Percentiles rank a stretch among this genome's conserved stretches.
These are phyloP conservation scores for Saprolegnia diclina DNA, from an alignment of 352 stramenopile genomes.

Conservation along the genomic window DNA sequence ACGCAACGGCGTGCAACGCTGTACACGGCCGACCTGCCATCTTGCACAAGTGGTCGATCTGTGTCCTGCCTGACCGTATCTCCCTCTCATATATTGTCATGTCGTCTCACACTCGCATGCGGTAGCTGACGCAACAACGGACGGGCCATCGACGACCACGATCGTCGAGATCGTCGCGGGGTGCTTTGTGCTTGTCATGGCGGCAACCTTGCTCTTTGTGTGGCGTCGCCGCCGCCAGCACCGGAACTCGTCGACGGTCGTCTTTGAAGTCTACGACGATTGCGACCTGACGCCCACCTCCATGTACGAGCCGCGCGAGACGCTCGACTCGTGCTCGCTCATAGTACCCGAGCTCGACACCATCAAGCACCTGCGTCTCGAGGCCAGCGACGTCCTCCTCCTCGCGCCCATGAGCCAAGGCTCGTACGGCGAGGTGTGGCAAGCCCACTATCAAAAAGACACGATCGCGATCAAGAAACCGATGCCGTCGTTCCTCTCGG, in stretches of 20 bases:
- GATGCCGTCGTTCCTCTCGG: constrained; percentile 26
- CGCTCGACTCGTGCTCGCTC: constrained; percentile 6
- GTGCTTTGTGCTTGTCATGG: not conserved
- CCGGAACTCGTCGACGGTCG: not conserved
- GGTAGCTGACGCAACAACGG: not conserved
- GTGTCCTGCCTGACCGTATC: not conserved
- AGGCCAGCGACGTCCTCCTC: constrained; percentile 25
- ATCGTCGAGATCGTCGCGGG: not conserved
- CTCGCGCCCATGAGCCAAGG: constrained; percentile 29
- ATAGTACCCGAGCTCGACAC: not conserved
- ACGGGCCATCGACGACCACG: not conserved
- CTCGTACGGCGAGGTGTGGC: constrained; percentile 33
- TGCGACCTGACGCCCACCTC: constrained; percentile 1
- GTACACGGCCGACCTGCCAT: not conserved
- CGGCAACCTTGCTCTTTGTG: not conserved
- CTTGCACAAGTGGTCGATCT: not conserved
- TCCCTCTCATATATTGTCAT: not conserved
- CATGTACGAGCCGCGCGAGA: constrained; percentile 3
- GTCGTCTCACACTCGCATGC: not conserved
- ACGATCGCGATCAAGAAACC: constrained; percentile 32
- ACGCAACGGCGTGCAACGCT: not conserved
- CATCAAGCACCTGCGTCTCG: not conserved
- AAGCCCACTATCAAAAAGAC: constrained; percentile 28
- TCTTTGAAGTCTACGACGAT: constrained; percentile 9
- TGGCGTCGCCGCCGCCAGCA: not conserved